These are phyloP conservation scores for Alliaria petiolata DNA, from an alignment of 345 rosid genomes.

Conservation along the genomic window DNA sequence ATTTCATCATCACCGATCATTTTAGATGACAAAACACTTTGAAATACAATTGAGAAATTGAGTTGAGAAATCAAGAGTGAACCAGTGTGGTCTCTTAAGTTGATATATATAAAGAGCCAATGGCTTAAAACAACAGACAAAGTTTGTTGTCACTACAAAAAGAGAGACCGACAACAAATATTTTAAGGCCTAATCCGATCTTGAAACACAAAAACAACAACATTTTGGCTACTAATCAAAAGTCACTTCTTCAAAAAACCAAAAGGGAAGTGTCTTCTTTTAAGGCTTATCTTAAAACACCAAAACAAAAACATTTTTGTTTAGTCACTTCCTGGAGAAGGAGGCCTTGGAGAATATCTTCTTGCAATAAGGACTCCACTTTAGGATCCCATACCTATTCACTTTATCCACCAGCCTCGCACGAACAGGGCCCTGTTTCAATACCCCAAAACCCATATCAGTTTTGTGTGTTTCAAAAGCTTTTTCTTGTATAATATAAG, in stretches of 20 bases:
- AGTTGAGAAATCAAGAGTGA: no score
- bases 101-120: conserved; percentile 14
- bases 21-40: no score
- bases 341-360: conserved; percentile 57
- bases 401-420: conserved; percentile 47
- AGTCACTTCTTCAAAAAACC: conserved; percentile 43
- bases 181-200: neutral
- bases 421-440: conserved; percentile 48
- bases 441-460: neutral
- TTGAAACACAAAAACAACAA: conserved; percentile 2
- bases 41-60: no score
- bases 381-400: conserved; percentile 38
- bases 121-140: neutral
- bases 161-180: no score
- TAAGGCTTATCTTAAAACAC: neutral
- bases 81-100: conserved; percentile 15
- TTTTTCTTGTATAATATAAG: neutral
- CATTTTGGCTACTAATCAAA: neutral
- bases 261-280: neutral
- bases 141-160: conserved; percentile 13
- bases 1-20: no score
- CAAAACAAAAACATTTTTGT: neutral
- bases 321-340: conserved; percentile 48
- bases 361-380: conserved; percentile 67
- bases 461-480: neutral